These are phyloP conservation scores for Psilocybe mexicana DNA, from an alignment of 1,284 basidiomycete genomes.

Conservation along the genomic window DNA sequence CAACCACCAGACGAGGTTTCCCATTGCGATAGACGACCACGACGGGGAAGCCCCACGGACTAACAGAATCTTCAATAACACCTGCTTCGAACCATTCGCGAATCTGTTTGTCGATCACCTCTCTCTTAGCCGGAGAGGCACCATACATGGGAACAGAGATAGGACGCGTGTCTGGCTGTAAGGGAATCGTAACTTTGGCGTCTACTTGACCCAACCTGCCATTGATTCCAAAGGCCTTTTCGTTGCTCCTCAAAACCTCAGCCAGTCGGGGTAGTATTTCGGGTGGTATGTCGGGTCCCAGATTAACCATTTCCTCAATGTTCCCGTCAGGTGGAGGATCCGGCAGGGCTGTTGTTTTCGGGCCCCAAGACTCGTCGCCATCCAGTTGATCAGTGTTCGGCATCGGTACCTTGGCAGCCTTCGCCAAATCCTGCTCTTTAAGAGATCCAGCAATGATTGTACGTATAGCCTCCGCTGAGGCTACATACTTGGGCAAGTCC, in stretches of 20 bases:
- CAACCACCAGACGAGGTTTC: slow-evolving; percentile 24
- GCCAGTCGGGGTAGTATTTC: neutral
- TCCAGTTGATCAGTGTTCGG: no score
- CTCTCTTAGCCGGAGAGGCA: slow-evolving; percentile 25
- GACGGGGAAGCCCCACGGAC: slow-evolving; percentile 24
- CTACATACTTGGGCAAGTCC: no score
- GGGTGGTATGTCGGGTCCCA: neutral
- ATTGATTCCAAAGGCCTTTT: slow-evolving; percentile 6
- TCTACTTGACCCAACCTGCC: slow-evolving; percentile 10
- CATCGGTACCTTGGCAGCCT: no score
- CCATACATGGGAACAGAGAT: slow-evolving; percentile 16
- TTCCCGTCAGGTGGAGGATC: no score
- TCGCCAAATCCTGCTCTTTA: no score
- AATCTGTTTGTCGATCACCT: slow-evolving; percentile 25
- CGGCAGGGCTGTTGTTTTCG: no score
- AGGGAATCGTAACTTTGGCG: slow-evolving; percentile 21
- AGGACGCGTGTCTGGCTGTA: slow-evolving; percentile 19
- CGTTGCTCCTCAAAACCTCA: neutral
- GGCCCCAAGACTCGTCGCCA: no score
- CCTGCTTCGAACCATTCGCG: slow-evolving; percentile 24
- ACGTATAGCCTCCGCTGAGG: no score
- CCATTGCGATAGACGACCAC: slow-evolving; percentile 25
- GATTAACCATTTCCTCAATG: neutral
- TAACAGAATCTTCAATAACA: slow-evolving; percentile 26
- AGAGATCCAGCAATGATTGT: no score